Evolutionary conservation across 768 basidiomycete genomes (phyloP), one percentile per base, ranked within the genome.

Genomic region (Piloderma croceum): DNA sequence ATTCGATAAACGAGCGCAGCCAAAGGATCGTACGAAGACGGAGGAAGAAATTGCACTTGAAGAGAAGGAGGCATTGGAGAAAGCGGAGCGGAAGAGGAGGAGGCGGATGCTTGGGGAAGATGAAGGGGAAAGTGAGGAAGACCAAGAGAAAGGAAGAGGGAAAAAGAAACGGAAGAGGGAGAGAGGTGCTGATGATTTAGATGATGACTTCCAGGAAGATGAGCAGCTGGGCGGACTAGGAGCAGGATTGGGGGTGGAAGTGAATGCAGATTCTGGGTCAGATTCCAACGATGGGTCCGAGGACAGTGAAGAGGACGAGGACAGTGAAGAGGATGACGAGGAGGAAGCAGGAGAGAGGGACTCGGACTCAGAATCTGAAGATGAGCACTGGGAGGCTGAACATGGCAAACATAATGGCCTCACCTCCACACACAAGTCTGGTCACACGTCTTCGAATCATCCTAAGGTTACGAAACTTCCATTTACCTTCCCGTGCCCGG

Each of bases 1-100:
- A 0, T 94, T 93, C 53, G 96, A 98, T 43, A 80, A 87, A 51
- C 78, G 96, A 1, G 87, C 96, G 3, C 89, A 92, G 47, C 87
- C 96, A 1, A 96, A 90, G 56, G 88, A 99, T 58, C 68, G 96
- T 41, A 92, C 90, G 21, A 97, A 96, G 67, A 97, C 93, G 0
- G 94, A 96, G 52, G 91, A 97, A 52, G 96, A 99, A 54, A 53
- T 91, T 21, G 93, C 92, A 4, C 44, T 84, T 45, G 91, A 94
- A 46, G 88, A 86, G 54, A 92, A 90, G 52, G 86, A 88, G 49
- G 71, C 76, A 4, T 62, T 99, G 39, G 87, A 93, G 63, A 83
- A 81, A 59, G 88, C 89, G 1, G 96, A 99, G 64, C 70, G 74
- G 51, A 74, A 70, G 48, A 72, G 96, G 21, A 59, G 82, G 35